phyloP scores from a whole-genome alignment of 1,139 yeast species.

The Hemisphaericaspora xylofermentans region DNA sequence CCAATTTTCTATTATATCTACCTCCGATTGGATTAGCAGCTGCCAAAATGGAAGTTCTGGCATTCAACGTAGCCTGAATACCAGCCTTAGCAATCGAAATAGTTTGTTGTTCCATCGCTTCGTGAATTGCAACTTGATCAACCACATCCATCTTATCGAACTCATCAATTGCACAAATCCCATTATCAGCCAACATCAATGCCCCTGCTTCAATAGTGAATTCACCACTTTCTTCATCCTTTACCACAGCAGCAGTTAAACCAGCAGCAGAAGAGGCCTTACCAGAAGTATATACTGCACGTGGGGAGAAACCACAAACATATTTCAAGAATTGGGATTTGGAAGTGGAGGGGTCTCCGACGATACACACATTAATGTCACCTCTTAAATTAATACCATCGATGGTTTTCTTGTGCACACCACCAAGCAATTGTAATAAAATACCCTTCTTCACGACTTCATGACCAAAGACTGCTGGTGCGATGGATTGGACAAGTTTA shows the following conservation, averaged over 20 bases:
- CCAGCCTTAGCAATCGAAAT: constrained; percentile 98
- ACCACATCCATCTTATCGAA: constrained; percentile 95
- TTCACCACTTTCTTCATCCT: constrained; percentile 97
- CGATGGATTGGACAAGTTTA: constrained; percentile 83
- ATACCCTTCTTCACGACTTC: constrained; percentile 93
- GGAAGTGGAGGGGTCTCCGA: constrained; percentile 98
- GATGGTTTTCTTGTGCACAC: constrained; percentile 91
- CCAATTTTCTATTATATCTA: constrained; percentile 82
- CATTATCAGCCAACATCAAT: constrained; percentile 96
- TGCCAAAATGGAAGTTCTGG: constrained; percentile 92
- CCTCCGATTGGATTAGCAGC: constrained; percentile 99
- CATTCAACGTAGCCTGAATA: constrained; percentile 94
- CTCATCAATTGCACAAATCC: constrained; percentile 97
- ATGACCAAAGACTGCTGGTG: constrained; percentile 97
- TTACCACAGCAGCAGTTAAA: constrained; percentile 95
- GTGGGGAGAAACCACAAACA: constrained; percentile 86
- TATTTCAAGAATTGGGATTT: constrained; percentile 95
- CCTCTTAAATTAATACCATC: constrained; percentile 97
- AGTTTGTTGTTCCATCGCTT: constrained; percentile 99
- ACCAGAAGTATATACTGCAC: constrained; percentile 97
- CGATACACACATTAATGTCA: constrained; percentile 93
- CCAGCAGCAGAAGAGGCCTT: constrained; percentile 99
- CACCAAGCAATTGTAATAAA: constrained; percentile 84
- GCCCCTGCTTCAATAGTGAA: constrained; percentile 99
- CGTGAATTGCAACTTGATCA: constrained; percentile 98